phyloP scores from a whole-genome alignment of 371 early-diverging fungal species.

The Dinochytrium kinnereticum region DNA sequence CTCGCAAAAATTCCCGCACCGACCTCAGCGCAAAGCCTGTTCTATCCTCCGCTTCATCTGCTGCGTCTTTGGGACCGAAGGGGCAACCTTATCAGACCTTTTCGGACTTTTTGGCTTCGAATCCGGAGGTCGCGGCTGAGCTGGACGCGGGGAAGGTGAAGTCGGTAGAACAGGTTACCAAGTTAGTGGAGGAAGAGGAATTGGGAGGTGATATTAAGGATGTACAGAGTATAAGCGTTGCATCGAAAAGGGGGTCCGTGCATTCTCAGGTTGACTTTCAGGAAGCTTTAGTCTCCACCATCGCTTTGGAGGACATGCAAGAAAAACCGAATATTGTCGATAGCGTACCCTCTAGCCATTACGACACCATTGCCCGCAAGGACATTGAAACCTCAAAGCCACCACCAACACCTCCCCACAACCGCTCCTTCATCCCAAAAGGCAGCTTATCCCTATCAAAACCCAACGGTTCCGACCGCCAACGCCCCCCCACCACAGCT shows the following conservation, averaged over 20 bases:
- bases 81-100: background rate
- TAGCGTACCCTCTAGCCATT: too few species aligned
- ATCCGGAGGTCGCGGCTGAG: background rate
- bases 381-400: too few species aligned
- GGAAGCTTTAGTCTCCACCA: background rate
- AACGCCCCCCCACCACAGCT: background rate
- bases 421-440: too few species aligned
- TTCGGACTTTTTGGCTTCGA: background rate
- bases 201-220: background rate
- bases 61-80: background rate
- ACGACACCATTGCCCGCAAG: too few species aligned
- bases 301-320: too few species aligned
- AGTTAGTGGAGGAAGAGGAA: background rate
- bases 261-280: background rate
- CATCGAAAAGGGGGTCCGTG: background rate
- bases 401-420: too few species aligned
- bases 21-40: background rate
- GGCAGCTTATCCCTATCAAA: too few species aligned
- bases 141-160: background rate
- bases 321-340: too few species aligned
- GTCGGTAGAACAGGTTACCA: background rate
- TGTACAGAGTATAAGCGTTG: background rate
- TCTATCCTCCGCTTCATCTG: too few species aligned
- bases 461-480: too few species aligned
- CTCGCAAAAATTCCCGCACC: background rate